Evolutionary conservation across 345 rosid genomes (phyloP).

Genomic region (Laguncularia racemosa): DNA sequence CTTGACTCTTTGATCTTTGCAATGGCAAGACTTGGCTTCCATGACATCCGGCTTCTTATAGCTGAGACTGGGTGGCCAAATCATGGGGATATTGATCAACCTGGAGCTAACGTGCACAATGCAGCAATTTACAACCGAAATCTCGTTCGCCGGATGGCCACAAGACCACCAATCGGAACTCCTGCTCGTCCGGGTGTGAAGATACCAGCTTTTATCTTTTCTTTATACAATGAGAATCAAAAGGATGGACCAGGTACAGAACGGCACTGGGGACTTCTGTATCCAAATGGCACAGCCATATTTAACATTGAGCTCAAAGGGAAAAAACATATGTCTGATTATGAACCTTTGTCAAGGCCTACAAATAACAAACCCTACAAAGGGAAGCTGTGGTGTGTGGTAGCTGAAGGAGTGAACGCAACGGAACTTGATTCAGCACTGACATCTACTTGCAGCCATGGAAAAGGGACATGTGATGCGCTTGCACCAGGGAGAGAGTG

Average conservation of each 20-base stretch:
- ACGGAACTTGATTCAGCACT: constrained; percentile 33
- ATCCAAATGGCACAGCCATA: constrained; percentile 31
- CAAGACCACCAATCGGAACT: constrained; percentile 47
- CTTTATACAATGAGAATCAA: constrained; percentile 57
- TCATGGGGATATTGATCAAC: constrained; percentile 55
- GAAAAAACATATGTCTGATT: constrained; percentile 15
- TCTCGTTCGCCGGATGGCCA: constrained; percentile 38
- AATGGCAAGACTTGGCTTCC: constrained; percentile 55
- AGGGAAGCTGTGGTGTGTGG: constrained; percentile 69
- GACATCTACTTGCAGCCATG: constrained; percentile 34
- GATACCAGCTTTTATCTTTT: constrained; percentile 57
- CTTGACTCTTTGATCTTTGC: constrained; percentile 58
- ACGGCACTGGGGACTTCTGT: constrained; percentile 70
- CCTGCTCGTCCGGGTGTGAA: constrained; percentile 57
- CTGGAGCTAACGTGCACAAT: constrained; percentile 56
- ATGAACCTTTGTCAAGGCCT: constrained; percentile 33
- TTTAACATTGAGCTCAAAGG: constrained; percentile 60
- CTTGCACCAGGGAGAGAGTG: constrained; percentile 51
- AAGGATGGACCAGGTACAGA: constrained; percentile 69
- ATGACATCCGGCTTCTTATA: constrained; percentile 32
- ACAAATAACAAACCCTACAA: constrained; percentile 38
- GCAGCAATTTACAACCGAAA: constrained; percentile 78
- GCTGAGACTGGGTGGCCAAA: constrained; percentile 92
- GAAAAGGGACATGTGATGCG: constrained; percentile 43
- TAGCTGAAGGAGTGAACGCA: constrained; percentile 23